Evolutionary conservation across 108 stramenopile genomes (phyloP).

Genomic region (Cyclotella kingstonii): DNA sequence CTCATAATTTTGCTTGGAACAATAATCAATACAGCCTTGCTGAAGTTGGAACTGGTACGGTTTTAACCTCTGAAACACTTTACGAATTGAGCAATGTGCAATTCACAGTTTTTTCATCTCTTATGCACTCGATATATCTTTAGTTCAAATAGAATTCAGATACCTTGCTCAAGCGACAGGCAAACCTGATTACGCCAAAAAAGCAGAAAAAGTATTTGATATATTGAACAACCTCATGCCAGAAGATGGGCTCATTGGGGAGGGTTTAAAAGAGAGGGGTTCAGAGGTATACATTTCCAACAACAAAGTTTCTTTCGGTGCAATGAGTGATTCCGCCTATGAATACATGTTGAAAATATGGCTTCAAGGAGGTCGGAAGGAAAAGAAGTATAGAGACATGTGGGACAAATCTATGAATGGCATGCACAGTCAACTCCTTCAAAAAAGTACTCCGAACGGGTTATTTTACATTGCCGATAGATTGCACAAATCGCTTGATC

Average conservation of each 20-base stretch:
- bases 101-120: neutral
- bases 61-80: constrained; percentile 5
- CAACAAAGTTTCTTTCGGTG: constrained; percentile 70
- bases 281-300: constrained; percentile 40
- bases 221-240: constrained; percentile 55
- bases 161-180: constrained; percentile 72
- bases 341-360: constrained; percentile 97
- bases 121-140: too few relatives aligned
- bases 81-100: neutral
- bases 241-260: constrained; percentile 55
- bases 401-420: constrained; percentile 89
- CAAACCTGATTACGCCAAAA: constrained; percentile 64
- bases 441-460: constrained; percentile 64
- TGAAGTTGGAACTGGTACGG: constrained; percentile 86
- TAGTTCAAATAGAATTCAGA: constrained; percentile 73
- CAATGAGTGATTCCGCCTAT: constrained; percentile 78
- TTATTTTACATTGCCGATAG: constrained; percentile 84
- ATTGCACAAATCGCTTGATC: constrained; percentile 41
- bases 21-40: constrained; percentile 53
- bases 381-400: constrained; percentile 73
- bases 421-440: constrained; percentile 66
- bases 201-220: constrained; percentile 71
- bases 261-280: constrained; percentile 23
- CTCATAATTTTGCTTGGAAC: constrained; percentile 55
- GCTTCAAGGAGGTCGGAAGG: constrained; percentile 81